Percentiles rank a stretch among this genome's conserved stretches.
phyloP scores from a whole-genome alignment of 2,329 filamentous ascomycete species.

The Nemania abortiva region DNA sequence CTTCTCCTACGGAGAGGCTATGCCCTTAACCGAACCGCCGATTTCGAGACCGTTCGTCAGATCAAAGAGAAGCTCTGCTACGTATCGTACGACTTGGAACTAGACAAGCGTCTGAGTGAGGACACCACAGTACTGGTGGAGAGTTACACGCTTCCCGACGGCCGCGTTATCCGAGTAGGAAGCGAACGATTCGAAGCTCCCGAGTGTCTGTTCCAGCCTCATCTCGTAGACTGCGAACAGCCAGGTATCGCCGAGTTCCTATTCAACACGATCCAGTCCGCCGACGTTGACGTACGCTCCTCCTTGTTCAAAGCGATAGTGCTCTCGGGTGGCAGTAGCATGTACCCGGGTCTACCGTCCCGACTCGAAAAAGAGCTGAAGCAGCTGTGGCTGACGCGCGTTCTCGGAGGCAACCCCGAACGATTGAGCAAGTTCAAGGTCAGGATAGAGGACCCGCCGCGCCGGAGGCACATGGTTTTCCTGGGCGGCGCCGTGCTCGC shows the following conservation, averaged over 20 bases:
- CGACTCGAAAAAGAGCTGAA: constrained; percentile 98
- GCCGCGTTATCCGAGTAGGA: constrained; percentile 93
- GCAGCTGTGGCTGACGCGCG: constrained; percentile 95
- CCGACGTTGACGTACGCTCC: constrained; percentile 93
- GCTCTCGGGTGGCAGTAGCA: constrained; percentile 94
- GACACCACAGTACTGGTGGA: constrained; percentile 98
- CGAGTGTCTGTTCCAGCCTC: constrained; percentile 98
- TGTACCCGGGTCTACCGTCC: constrained; percentile 97
- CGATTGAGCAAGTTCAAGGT: constrained; percentile 99
- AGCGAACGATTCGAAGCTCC: constrained; percentile 98
- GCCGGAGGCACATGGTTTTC: constrained; percentile 99
- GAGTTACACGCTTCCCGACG: constrained; percentile 96
- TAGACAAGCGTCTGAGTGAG: constrained; percentile 95
- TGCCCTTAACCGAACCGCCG: constrained; percentile 95
- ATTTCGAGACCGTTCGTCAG: constrained; percentile 98
- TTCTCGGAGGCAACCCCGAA: constrained; percentile 91
- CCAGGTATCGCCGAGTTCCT: constrained; percentile 96
- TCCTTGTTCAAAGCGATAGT: constrained; percentile 98
- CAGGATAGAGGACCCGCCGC: constrained; percentile 95
- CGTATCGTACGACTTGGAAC: constrained; percentile 95
- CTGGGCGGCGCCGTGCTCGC: constrained; percentile 94
- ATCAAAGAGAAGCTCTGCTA: constrained; percentile 99
- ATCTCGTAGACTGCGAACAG: constrained; percentile 97
- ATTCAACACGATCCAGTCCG: constrained; percentile 98
- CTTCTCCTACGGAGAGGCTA: constrained; percentile 94